Evolutionary conservation across 345 rosid species (phyloP).

Genomic region (Kernera saxatilis): DNA sequence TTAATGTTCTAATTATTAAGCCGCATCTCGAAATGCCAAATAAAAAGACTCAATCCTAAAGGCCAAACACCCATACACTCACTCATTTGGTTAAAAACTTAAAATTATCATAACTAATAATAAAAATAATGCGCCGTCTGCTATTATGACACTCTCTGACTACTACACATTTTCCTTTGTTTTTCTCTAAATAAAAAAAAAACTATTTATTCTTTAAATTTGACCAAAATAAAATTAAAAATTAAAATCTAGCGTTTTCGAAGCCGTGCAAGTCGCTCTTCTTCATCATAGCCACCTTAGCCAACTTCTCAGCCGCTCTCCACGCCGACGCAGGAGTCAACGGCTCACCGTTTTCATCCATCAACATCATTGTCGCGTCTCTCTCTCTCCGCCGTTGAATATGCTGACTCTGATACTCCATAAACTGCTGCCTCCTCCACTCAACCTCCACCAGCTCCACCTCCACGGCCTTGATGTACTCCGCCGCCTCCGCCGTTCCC

Average conservation of each 20-base stretch:
- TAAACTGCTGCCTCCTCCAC: conserved; percentile 41
- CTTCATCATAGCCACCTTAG: conserved; percentile 78
- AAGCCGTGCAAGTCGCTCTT: conserved; percentile 96
- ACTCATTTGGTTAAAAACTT: background rate
- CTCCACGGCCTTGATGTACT: conserved; percentile 44
- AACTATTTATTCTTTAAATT: background rate
- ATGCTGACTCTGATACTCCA: conserved; percentile 25
- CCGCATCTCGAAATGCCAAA: background rate
- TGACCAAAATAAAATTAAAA: background rate
- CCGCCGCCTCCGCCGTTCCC: conserved; percentile 33
- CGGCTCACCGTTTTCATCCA: conserved; percentile 76
- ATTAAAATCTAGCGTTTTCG: conserved; percentile 86
- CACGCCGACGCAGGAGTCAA: conserved; percentile 82
- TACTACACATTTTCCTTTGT: background rate
- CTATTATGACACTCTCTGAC: background rate
- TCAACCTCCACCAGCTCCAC: conserved; percentile 64
- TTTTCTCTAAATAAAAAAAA: background rate
- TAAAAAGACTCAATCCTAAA: background rate
- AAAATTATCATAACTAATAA: background rate
- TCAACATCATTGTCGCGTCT: conserved; percentile 25
- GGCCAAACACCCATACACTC: too few relatives aligned
- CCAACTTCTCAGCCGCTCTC: conserved; percentile 92
- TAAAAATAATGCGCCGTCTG: background rate
- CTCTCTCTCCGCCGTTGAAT: conserved; percentile 31
- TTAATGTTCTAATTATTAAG: too few relatives aligned